A percentile compares a stretch with the other conserved stretches of the same genome.
phyloP scores from a whole-genome alignment of 2,329 filamentous ascomycete species.

The Tolypocladium capitatum region DNA sequence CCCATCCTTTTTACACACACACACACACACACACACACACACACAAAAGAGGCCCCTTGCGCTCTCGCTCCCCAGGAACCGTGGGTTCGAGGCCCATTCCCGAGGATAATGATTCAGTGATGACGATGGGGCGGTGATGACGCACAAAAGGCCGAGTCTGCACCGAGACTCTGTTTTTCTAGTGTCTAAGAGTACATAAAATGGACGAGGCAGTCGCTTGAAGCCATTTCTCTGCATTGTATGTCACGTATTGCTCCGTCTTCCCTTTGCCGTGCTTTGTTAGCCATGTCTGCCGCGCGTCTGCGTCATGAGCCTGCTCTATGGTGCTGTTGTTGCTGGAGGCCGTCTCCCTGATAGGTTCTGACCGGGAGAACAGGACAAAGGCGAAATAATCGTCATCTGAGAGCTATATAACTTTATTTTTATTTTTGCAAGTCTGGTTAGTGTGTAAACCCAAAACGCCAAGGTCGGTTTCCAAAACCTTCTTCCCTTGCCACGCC shows the following conservation, averaged over 20 bases:
- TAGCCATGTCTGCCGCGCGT: not conserved
- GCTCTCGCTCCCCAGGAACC: not conserved
- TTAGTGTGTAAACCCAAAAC: no score
- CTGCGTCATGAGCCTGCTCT: no score
- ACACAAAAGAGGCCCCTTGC: not conserved
- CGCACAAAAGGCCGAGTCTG: not conserved
- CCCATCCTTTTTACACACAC: no score
- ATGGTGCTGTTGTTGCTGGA: no score
- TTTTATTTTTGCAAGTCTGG: no score
- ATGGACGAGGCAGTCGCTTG: slow-evolving; percentile 1
- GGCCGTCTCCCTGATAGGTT: no score
- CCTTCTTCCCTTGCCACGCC: not conserved
- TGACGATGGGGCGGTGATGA: not conserved
- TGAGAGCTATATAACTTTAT: no score
- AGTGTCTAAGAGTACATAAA: slow-evolving; percentile 3
- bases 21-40: not conserved
- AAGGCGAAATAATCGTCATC: no score
- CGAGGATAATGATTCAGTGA: not conserved
- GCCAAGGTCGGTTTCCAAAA: no score
- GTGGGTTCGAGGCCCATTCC: not conserved
- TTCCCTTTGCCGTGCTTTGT: no score
- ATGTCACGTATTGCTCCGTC: not conserved
- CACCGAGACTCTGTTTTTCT: not conserved
- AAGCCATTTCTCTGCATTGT: not conserved
- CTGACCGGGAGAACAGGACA: no score